phyloP scores from a whole-genome alignment of 2,329 filamentous ascomycete species.

The Eutypella sp. region DNA sequence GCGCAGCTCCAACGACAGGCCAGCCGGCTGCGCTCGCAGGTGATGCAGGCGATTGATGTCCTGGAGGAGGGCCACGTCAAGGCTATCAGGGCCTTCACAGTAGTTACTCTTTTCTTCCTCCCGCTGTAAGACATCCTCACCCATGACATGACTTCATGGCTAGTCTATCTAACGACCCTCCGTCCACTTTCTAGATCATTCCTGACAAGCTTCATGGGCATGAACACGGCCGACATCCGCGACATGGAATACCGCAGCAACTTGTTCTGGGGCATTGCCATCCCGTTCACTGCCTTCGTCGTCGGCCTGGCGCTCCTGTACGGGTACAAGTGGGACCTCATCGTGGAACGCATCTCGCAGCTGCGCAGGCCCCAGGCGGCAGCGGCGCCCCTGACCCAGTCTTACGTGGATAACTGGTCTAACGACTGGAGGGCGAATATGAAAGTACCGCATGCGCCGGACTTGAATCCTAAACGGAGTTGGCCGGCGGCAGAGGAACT shows the following conservation, averaged over 20 bases:
- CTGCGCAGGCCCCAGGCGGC: too few species aligned
- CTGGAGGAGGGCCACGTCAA: constrained; percentile 15
- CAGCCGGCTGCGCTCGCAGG: too few species aligned
- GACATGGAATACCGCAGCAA: constrained; percentile 8
- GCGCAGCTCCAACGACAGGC: too few species aligned
- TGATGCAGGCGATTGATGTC: constrained; percentile 10
- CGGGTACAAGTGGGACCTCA: constrained; percentile 11
- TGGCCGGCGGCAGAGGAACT: too few species aligned
- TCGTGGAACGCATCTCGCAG: too few species aligned
- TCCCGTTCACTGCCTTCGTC: constrained; percentile 11
- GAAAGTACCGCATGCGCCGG: too few species aligned
- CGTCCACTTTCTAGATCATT: too few species aligned
- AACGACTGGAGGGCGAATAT: too few species aligned
- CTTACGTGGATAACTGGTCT: too few species aligned
- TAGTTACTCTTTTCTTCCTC: constrained; percentile 14
- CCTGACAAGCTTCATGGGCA: constrained; percentile 15
- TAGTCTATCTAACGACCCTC: too few species aligned
- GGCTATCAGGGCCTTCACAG: constrained; percentile 14
- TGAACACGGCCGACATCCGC: constrained; percentile 15
- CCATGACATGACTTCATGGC: background rate
- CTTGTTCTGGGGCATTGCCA: constrained; percentile 9
- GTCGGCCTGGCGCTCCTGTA: constrained; percentile 12
- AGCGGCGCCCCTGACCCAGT: too few species aligned
- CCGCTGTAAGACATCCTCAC: constrained; percentile 7
- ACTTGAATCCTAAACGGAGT: too few species aligned